Percentiles rank a stretch among this genome's conserved stretches.
Conservation (phyloP, 768 basidiomycete species). For the Tricholoma saponaceum region DNA sequence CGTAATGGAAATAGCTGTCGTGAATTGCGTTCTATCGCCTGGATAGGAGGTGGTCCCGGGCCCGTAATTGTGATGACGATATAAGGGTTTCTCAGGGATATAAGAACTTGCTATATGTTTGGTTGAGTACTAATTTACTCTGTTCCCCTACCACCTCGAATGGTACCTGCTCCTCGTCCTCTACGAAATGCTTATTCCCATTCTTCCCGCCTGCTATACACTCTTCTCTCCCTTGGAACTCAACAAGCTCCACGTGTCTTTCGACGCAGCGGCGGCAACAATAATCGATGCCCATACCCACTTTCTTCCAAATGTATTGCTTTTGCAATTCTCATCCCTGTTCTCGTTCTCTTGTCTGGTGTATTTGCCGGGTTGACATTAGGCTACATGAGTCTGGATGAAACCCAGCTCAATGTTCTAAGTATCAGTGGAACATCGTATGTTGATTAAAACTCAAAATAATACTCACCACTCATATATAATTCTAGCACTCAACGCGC, state of each 20-base stretch:
- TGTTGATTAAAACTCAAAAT: constrained; percentile 21
- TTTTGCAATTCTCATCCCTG: constrained; percentile 51
- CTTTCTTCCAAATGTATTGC: constrained; percentile 24
- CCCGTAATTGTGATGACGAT: background rate
- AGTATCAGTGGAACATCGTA: constrained; percentile 82
- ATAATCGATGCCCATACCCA: background rate
- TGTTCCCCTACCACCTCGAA: constrained; percentile 26
- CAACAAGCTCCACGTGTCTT: constrained; percentile 42
- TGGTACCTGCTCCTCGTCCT: constrained; percentile 39
- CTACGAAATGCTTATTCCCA: constrained; percentile 26
- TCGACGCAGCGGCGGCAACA: constrained; percentile 14
- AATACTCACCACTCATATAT: background rate
- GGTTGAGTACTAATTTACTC: background rate
- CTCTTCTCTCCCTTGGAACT: constrained; percentile 37
- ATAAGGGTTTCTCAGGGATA: background rate
- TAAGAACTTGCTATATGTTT: background rate
- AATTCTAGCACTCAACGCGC: constrained; percentile 66
- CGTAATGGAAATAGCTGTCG: too few species aligned
- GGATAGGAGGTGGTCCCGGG: too few species aligned
- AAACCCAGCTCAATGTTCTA: constrained; percentile 86
- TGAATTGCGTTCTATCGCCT: too few species aligned
- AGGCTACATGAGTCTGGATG: constrained; percentile 91
- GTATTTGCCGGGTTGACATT: constrained; percentile 89
- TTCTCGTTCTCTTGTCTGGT: constrained; percentile 80
- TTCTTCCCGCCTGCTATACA: constrained; percentile 42